phyloP scores from a whole-genome alignment of 306 rosid genomes.

The barrel medic (Medicago truncatula) region DNA sequence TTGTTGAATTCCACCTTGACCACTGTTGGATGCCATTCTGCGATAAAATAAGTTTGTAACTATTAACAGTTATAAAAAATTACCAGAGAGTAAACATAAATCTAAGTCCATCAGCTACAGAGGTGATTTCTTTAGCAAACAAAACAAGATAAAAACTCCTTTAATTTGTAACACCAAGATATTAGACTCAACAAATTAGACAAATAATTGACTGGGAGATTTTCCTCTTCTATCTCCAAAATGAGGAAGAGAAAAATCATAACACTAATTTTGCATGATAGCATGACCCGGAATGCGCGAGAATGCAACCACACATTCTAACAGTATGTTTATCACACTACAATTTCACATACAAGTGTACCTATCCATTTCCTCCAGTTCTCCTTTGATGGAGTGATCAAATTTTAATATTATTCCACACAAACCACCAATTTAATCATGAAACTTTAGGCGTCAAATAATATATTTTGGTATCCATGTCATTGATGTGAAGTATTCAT shows the following conservation, averaged over 20 bases:
- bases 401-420: not conserved
- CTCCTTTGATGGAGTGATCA: not conserved
- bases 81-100: slow-evolving; percentile 17
- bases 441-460: not conserved
- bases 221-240: slow-evolving; percentile 8
- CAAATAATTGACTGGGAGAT: not conserved
- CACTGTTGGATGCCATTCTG: slow-evolving; percentile 74
- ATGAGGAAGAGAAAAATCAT: not conserved
- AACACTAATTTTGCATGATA: not conserved
- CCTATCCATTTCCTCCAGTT: not conserved
- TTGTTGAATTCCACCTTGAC: slow-evolving; percentile 94
- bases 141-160: not conserved
- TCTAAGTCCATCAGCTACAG: not conserved
- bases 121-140: not conserved
- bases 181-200: not conserved
- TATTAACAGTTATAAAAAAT: slow-evolving; percentile 7
- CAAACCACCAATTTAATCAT: not conserved
- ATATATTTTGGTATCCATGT: not conserved
- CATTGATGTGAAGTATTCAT: no score
- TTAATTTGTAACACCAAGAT: not conserved
- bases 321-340: slow-evolving; percentile 10
- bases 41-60: slow-evolving; percentile 34
- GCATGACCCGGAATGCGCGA: not conserved
- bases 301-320: not conserved
- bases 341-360: not conserved